A percentile compares a stretch with the other conserved stretches of the same genome.
Conservation (phyloP, 2,329 filamentous ascomycete genomes). For the Myrmaecium sp. region DNA sequence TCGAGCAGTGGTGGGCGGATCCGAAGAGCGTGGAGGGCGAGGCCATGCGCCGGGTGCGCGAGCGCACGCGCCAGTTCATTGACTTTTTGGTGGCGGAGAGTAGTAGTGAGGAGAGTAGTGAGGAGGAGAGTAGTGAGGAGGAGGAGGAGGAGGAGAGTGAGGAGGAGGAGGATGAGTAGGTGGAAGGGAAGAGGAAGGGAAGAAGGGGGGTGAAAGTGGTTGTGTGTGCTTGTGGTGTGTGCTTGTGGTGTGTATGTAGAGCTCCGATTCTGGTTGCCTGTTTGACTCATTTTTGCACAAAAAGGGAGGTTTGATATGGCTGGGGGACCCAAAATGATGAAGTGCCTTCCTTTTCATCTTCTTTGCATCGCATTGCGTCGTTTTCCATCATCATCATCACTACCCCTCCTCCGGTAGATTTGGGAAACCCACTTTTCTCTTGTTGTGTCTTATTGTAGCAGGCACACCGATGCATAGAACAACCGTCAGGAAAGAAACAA, state of each 20-base stretch:
- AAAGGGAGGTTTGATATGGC: not conserved
- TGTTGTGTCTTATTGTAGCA: no score
- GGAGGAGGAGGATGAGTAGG: constrained; percentile 13
- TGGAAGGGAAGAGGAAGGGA: no score
- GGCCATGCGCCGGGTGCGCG: constrained; percentile 52
- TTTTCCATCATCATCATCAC: no score
- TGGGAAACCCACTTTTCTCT: no score
- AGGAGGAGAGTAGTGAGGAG: constrained; percentile 46
- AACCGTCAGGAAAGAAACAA: no score
- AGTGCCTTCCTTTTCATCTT: not conserved
- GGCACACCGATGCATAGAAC: no score
- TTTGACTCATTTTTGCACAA: no score
- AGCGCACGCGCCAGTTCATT: constrained; percentile 61
- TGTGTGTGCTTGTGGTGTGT: no score
- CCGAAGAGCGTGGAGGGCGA: constrained; percentile 49
- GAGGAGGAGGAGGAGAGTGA: constrained; percentile 31
- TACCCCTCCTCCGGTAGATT: no score
- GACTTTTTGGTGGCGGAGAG: constrained; percentile 65
- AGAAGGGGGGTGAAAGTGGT: not conserved
- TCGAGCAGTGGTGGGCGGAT: constrained; percentile 78
- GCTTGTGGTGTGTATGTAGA: no score
- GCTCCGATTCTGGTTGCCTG: no score
- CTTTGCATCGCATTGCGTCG: no score
- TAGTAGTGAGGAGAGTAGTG: constrained; percentile 49
- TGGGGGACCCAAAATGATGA: not conserved